phyloP scores from a whole-genome alignment of 2,329 filamentous ascomycete species.

The Paraphaeosphaeria minitans region DNA sequence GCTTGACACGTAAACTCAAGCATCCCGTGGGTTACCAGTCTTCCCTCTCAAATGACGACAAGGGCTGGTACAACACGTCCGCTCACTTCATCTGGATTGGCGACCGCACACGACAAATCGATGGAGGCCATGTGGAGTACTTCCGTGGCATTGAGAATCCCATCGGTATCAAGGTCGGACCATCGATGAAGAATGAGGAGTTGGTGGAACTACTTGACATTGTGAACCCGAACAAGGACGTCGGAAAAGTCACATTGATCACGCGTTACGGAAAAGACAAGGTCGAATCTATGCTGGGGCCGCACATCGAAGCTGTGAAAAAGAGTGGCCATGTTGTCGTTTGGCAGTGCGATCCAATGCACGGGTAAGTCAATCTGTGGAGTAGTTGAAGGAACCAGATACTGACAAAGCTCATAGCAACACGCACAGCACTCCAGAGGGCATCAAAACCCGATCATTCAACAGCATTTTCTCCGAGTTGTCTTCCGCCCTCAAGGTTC shows the following conservation, averaged over 20 bases:
- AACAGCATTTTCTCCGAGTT: slow-evolving; percentile 88
- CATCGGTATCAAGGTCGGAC: slow-evolving; percentile 94
- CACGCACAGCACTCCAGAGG: slow-evolving; percentile 68
- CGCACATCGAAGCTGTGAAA: slow-evolving; percentile 88
- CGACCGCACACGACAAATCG: slow-evolving; percentile 90
- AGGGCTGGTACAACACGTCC: slow-evolving; percentile 89
- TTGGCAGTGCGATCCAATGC: slow-evolving; percentile 99
- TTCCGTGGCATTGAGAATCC: slow-evolving; percentile 96
- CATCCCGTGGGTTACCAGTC: slow-evolving; percentile 59
- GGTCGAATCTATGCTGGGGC: slow-evolving; percentile 75
- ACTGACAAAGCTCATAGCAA: slow-evolving; percentile 49
- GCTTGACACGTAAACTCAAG: slow-evolving; percentile 76
- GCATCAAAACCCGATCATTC: slow-evolving; percentile 93
- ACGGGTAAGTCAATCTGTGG: slow-evolving; percentile 62
- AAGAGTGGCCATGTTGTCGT: slow-evolving; percentile 77
- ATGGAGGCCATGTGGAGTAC: slow-evolving; percentile 95
- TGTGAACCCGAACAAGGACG: slow-evolving; percentile 80
- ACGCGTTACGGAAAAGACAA: slow-evolving; percentile 87
- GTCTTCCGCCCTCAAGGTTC: slow-evolving; percentile 79
- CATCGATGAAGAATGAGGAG: slow-evolving; percentile 77
- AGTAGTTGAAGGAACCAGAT: neutral
- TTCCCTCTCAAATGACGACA: slow-evolving; percentile 44
- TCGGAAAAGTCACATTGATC: slow-evolving; percentile 94
- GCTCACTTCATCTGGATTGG: slow-evolving; percentile 99
- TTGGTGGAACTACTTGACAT: slow-evolving; percentile 79